phyloP scores from a whole-genome alignment of 345 rosid genomes.

The Lagerstroemia speciosa region DNA sequence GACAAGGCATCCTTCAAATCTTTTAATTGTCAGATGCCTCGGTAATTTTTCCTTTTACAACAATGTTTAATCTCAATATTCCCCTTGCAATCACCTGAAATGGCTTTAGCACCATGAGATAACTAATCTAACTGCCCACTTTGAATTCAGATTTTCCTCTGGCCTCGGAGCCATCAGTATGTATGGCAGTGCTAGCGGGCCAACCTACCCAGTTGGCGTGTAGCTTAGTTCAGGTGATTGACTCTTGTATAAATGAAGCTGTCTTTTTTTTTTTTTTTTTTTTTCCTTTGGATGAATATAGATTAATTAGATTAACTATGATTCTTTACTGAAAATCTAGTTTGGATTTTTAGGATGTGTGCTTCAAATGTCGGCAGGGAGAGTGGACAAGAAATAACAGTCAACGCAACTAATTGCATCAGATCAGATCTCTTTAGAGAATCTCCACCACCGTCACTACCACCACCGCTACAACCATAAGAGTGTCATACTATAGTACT shows the following conservation, averaged over 20 bases:
- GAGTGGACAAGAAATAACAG: constrained; percentile 20
- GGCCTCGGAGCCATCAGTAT: constrained; percentile 57
- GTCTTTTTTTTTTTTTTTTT: too few species aligned
- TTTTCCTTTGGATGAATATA: too few species aligned
- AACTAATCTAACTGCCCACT: background rate
- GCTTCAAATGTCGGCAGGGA: constrained; percentile 20
- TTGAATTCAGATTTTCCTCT: constrained; percentile 42
- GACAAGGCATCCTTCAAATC: constrained; percentile 56
- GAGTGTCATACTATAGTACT: constrained; percentile 21
- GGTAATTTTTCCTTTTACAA: constrained; percentile 24
- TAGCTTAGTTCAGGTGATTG: constrained; percentile 30
- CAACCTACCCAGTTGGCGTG: constrained; percentile 85
- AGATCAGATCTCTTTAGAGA: constrained; percentile 22
- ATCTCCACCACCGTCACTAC: constrained; percentile 19
- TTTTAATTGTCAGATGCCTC: constrained; percentile 73
- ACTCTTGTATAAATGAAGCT: background rate
- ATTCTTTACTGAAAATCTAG: background rate
- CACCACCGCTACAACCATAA: background rate
- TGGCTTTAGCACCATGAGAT: background rate
- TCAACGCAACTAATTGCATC: constrained; percentile 21
- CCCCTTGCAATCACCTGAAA: background rate
- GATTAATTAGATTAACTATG: background rate
- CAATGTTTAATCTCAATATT: background rate
- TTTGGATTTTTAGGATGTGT: background rate
- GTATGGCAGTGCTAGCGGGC: constrained; percentile 64